A percentile compares a stretch with the other conserved stretches of the same genome.
phyloP scores from a whole-genome alignment of 2,329 filamentous ascomycete genomes.

The Pseudopithomyces maydicus region DNA sequence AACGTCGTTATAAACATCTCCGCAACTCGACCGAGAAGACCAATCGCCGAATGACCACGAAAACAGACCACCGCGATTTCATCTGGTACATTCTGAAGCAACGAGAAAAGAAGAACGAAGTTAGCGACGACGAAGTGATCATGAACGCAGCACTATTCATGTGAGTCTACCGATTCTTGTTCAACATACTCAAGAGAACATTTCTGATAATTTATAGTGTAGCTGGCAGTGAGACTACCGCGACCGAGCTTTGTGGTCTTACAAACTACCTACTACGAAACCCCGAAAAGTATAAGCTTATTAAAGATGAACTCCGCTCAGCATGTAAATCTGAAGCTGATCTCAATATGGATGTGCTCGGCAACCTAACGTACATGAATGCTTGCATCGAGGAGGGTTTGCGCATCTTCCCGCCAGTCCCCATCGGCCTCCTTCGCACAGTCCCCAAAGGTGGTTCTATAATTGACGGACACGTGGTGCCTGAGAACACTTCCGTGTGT shows the following conservation, averaged over 20 bases:
- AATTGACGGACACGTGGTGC: slow-evolving; percentile 46
- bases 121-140: slow-evolving; percentile 37
- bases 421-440: slow-evolving; percentile 46
- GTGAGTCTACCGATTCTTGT: slow-evolving; percentile 10
- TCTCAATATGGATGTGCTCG: slow-evolving; percentile 38
- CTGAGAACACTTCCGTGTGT: slow-evolving; percentile 34
- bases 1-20: slow-evolving; percentile 33
- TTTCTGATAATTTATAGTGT: slow-evolving; percentile 17
- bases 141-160: slow-evolving; percentile 40
- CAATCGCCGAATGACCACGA: slow-evolving; percentile 28
- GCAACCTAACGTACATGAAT: slow-evolving; percentile 47
- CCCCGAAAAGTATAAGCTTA: slow-evolving; percentile 25
- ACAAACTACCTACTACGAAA: slow-evolving; percentile 37
- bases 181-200: not conserved
- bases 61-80: slow-evolving; percentile 42
- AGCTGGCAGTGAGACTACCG: slow-evolving; percentile 42
- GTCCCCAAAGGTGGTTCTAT: slow-evolving; percentile 42
- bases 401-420: slow-evolving; percentile 53
- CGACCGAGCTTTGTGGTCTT: slow-evolving; percentile 38
- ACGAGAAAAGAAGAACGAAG: slow-evolving; percentile 40
- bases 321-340: slow-evolving; percentile 35
- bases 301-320: slow-evolving; percentile 32
- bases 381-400: slow-evolving; percentile 55
- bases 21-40: slow-evolving; percentile 39
- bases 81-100: slow-evolving; percentile 43